Evolutionary conservation across 495 filamentous ascomycete species (phyloP), one percentile per base, ranked within the genome.

Genomic region (Aspergillus avenaceus): DNA sequence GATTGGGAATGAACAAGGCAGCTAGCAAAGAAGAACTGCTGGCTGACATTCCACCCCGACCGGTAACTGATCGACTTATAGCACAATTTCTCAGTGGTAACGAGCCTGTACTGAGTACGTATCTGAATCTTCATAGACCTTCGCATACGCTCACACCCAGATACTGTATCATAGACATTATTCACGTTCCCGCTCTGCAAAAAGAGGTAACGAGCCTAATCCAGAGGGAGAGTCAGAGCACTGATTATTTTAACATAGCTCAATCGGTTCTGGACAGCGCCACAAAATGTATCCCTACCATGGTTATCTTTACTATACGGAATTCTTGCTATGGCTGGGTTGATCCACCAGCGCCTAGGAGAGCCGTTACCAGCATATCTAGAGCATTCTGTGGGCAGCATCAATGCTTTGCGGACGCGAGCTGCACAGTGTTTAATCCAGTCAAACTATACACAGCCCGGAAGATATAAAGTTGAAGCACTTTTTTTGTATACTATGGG

Each of bases 11-110:
- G 21, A 61, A 63, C 23, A 57, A 64, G 8, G 49, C 52, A 5
- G 44, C 59, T 1, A 62, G 59, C 14, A 65, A 66, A 26, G 61
- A 68, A 13, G 74, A 79, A 27, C 16, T 79, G 34, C 41, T 75
- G 12, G 43, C 51, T 8, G 65, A 73, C 47, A 53, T 80, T 8
- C 77, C 76, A 0, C 53, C 66, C 2, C 68, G 71, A 8, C 55
- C 61, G 11, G 53, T 74, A 3, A 58, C 65, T 13, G 77, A 78
- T 59, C 60, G 72, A 23, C 50, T 80, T 6, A 56, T 80, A n/a
- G 63, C 68, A 22, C 61, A 65, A 12, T 75, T 77, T 43, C 59
- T 80, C 16, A 70, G 72, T 21, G 64, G 63, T 0, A 66, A 66
- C 24, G 75, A 79, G 40, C 69, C 76, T 1, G 52, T 64, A 23